Conservation (phyloP, 495 filamentous ascomycete genomes). For the Neurospora cerealis region DNA sequence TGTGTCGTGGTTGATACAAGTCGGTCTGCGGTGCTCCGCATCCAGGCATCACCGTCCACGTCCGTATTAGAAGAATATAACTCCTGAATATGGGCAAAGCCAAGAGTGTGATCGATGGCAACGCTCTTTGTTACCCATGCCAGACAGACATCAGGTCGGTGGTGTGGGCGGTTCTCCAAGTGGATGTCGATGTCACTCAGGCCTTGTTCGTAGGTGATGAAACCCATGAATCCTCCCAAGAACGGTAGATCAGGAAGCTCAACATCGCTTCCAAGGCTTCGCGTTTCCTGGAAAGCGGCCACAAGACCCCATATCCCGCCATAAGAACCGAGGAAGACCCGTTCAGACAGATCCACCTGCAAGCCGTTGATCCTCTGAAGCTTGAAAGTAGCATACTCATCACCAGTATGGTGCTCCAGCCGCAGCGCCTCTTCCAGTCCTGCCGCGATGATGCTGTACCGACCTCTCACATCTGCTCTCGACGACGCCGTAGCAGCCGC, state of each 20-base stretch:
- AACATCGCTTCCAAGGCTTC: slow-evolving; percentile 23
- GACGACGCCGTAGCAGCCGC: slow-evolving; percentile 23
- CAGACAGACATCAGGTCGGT: slow-evolving; percentile 63
- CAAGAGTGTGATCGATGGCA: slow-evolving; percentile 62
- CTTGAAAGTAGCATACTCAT: slow-evolving; percentile 23
- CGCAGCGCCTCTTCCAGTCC: slow-evolving; percentile 41
- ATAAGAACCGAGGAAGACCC: slow-evolving; percentile 18
- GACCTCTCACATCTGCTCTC: slow-evolving; percentile 41
- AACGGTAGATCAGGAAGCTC: slow-evolving; percentile 45
- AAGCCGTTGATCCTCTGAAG: slow-evolving; percentile 3
- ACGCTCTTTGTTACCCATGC: slow-evolving; percentile 71
- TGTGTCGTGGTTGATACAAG: slow-evolving; percentile 15
- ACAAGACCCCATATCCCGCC: slow-evolving; percentile 47
- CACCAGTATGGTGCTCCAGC: slow-evolving; percentile 43
- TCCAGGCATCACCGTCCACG: slow-evolving; percentile 20
- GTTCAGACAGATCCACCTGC: slow-evolving; percentile 9
- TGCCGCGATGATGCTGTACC: slow-evolving; percentile 59
- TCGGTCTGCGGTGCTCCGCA: slow-evolving; percentile 17
- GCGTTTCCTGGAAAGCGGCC: slow-evolving; percentile 46
- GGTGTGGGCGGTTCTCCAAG: slow-evolving; percentile 19
- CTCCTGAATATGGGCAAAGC: slow-evolving; percentile 55
- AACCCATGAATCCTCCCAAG: slow-evolving; percentile 84
- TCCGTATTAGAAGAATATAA: slow-evolving; percentile 30
- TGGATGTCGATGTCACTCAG: slow-evolving; percentile 49
- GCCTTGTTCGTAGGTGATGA: slow-evolving; percentile 81